phyloP scores from a whole-genome alignment of 129 eudicot species.

The Helianthus tuberosus region DNA sequence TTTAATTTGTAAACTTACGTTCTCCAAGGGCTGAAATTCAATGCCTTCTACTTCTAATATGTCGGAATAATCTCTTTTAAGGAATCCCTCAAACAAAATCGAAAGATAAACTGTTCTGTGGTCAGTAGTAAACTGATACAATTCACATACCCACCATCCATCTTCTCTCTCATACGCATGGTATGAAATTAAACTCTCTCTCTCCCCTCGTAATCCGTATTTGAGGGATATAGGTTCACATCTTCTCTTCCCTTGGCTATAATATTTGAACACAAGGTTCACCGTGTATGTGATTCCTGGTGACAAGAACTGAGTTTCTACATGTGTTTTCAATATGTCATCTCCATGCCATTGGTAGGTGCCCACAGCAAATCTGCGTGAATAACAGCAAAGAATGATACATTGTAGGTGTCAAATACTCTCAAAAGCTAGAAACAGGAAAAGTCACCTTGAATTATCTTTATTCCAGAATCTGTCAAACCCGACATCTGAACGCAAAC shows the following conservation, averaged over 20 bases:
- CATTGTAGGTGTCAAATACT: background rate
- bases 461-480: no score
- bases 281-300: constrained; percentile 6
- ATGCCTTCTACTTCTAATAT: constrained; percentile 15
- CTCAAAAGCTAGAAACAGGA: background rate
- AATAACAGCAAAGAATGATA: constrained; percentile 16
- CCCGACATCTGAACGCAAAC: background rate
- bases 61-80: background rate
- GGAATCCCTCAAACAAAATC: background rate
- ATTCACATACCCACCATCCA: background rate
- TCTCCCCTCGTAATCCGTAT: constrained; percentile 6
- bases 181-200: background rate
- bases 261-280: constrained; percentile 10
- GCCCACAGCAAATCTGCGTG: background rate
- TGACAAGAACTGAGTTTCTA: background rate
- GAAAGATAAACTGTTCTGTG: background rate
- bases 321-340: no score
- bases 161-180: background rate
- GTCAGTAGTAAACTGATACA: no score
- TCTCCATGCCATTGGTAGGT: no score
- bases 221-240: background rate
- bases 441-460: background rate
- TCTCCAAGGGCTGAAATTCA: background rate
- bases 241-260: no score
- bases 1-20: no score